phyloP scores from a whole-genome alignment of 371 early-diverging fungal species.

The Gilbertella persicaria region DNA sequence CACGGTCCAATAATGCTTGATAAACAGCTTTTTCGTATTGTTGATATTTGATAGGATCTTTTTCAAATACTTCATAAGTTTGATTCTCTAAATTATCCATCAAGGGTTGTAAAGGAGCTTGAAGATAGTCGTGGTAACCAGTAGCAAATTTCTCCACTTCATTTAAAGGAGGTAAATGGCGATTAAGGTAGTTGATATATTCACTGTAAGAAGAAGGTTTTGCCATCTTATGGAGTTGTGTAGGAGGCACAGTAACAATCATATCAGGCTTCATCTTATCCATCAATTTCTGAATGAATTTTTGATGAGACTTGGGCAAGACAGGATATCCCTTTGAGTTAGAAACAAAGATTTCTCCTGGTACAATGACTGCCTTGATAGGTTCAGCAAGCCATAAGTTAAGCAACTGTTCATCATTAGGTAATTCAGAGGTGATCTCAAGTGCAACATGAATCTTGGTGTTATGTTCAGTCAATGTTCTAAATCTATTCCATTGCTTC shows the following conservation, averaged over 20 bases:
- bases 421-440: conserved; percentile 63
- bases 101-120: conserved; percentile 89
- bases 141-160: conserved; percentile 72
- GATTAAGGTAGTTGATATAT: conserved; percentile 71
- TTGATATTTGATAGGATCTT: conserved; percentile 89
- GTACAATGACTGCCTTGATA: conserved; percentile 71
- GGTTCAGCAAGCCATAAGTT: conserved; percentile 91
- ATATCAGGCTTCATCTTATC: conserved; percentile 56
- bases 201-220: conserved; percentile 58
- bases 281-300: conserved; percentile 65
- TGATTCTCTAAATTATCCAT: conserved; percentile 92
- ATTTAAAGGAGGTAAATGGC: conserved; percentile 61
- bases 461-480: conserved; percentile 58
- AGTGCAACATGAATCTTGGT: conserved; percentile 61
- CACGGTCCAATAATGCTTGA: conserved; percentile 63
- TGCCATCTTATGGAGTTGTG: conserved; percentile 32
- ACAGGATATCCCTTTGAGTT: conserved; percentile 90
- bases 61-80: conserved; percentile 94
- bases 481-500: conserved; percentile 70
- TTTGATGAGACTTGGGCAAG: conserved; percentile 76
- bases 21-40: conserved; percentile 77
- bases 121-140: conserved; percentile 88
- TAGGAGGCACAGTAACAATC: conserved; percentile 45
- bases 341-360: conserved; percentile 68
- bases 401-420: conserved; percentile 47